phyloP scores from a whole-genome alignment of 106 monocot genomes.

The Apostasia ramifera region DNA sequence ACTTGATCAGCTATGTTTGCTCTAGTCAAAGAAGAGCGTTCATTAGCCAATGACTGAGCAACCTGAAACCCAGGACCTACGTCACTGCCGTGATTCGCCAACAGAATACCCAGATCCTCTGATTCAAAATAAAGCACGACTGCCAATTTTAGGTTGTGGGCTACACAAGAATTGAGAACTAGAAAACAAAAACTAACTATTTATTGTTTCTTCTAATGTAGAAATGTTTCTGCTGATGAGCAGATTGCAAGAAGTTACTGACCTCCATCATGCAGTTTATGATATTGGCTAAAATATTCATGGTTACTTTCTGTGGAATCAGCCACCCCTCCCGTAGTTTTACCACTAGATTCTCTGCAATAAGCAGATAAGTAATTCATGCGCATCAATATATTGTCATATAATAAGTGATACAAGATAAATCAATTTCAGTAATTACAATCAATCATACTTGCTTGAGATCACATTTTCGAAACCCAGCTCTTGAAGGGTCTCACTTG shows the following conservation, averaged over 20 bases:
- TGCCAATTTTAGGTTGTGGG: too few relatives aligned
- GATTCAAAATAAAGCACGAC: background rate
- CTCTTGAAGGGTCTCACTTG: background rate
- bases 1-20: slow-evolving; percentile 20
- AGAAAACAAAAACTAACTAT: background rate
- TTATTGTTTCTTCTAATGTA: background rate
- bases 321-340: slow-evolving; percentile 3
- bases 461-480: slow-evolving; percentile 4
- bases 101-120: slow-evolving; percentile 18
- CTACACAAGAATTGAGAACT: too few relatives aligned
- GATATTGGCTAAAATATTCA: slow-evolving; percentile 8
- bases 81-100: slow-evolving; percentile 17
- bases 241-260: background rate
- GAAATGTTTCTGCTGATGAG: background rate
- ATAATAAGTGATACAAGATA: background rate
- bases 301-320: slow-evolving; percentile 11
- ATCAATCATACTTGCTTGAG: slow-evolving; percentile 20
- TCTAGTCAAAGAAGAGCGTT: slow-evolving; percentile 26
- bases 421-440: background rate
- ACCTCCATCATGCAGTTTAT: slow-evolving; percentile 28
- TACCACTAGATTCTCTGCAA: slow-evolving; percentile 26
- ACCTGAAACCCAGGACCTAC: slow-evolving; percentile 69
- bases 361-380: slow-evolving; percentile 5
- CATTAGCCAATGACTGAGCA: slow-evolving; percentile 75
- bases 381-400: background rate